These are phyloP conservation scores for Colletotrichum costaricense DNA, from an alignment of 2,329 filamentous ascomycete species.

Conservation along the genomic window DNA sequence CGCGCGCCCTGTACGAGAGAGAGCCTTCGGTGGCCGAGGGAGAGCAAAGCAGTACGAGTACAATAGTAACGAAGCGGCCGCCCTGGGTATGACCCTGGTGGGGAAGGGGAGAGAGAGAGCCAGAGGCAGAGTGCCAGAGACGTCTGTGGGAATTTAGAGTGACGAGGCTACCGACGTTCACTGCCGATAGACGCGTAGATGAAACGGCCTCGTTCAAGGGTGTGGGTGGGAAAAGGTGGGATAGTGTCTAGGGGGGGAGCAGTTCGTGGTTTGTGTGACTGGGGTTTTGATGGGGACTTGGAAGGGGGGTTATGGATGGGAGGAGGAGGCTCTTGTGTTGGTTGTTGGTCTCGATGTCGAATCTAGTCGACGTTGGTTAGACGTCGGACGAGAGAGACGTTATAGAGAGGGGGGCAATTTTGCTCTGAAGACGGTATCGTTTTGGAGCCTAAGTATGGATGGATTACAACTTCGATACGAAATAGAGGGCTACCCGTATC, in stretches of 20 bases:
- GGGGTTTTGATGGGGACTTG: background rate
- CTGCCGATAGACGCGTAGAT: conserved; percentile 29
- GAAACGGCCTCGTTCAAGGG: conserved; percentile 28
- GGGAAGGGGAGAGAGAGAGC: no score
- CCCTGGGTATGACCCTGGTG: background rate
- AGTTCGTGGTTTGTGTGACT: background rate
- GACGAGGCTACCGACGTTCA: conserved; percentile 13
- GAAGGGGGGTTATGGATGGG: no score
- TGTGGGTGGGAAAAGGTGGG: background rate
- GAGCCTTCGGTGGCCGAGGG: background rate
- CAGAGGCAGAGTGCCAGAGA: background rate
- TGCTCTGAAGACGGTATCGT: no score
- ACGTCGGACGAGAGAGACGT: background rate
- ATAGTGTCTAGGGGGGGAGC: background rate
- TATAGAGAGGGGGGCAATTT: no score
- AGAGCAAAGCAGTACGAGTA: background rate
- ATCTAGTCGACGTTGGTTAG: background rate
- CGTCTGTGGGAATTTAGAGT: background rate
- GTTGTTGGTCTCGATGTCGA: background rate
- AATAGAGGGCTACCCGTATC: no score
- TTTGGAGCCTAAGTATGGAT: no score
- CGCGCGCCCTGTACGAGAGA: no score
- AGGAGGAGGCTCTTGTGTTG: background rate
- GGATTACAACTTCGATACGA: no score
- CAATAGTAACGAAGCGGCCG: background rate